phyloP scores from a whole-genome alignment of 371 early-diverging fungal genomes.

The Mortierella sp. region DNA sequence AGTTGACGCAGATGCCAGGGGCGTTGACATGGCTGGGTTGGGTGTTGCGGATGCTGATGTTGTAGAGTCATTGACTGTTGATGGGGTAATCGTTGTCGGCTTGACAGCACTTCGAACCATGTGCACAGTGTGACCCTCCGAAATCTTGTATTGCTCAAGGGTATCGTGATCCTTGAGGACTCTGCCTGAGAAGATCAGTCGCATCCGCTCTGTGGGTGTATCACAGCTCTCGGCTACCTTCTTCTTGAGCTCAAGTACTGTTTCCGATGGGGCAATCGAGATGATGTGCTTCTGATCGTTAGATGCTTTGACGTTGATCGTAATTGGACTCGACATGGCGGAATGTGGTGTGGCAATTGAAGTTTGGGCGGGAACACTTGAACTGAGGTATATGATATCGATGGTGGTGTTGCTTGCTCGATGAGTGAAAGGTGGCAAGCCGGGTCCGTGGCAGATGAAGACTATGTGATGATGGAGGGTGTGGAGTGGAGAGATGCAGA shows the following conservation, averaged over 20 bases:
- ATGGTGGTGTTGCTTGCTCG: too few species aligned
- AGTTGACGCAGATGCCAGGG: too few species aligned
- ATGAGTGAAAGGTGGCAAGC: too few species aligned
- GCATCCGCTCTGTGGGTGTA: constrained; percentile 79
- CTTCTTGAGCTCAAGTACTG: constrained; percentile 81
- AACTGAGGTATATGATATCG: too few species aligned
- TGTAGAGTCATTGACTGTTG: not conserved
- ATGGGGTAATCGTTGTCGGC: not conserved
- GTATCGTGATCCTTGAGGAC: constrained; percentile 94
- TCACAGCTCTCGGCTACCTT: constrained; percentile 72
- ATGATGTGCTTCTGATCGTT: constrained; percentile 82
- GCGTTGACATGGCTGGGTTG: not conserved
- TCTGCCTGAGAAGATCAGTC: constrained; percentile 92
- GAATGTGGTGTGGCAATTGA: too few species aligned
- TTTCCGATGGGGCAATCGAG: constrained; percentile 68
- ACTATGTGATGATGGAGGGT: not conserved
- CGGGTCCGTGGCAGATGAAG: not conserved
- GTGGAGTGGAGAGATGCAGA: constrained; percentile 3
- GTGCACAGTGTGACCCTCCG: constrained; percentile 82
- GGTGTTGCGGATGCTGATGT: constrained; percentile 37
- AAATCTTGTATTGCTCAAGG: constrained; percentile 80
- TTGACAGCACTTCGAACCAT: constrained; percentile 76
- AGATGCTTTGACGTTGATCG: constrained; percentile 84
- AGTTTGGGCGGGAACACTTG: too few species aligned
- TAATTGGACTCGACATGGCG: constrained; percentile 56